Evolutionary conservation across 305 asterid species (phyloP), one percentile per base, ranked within the genome.

Genomic region (Plantago coronopus): DNA sequence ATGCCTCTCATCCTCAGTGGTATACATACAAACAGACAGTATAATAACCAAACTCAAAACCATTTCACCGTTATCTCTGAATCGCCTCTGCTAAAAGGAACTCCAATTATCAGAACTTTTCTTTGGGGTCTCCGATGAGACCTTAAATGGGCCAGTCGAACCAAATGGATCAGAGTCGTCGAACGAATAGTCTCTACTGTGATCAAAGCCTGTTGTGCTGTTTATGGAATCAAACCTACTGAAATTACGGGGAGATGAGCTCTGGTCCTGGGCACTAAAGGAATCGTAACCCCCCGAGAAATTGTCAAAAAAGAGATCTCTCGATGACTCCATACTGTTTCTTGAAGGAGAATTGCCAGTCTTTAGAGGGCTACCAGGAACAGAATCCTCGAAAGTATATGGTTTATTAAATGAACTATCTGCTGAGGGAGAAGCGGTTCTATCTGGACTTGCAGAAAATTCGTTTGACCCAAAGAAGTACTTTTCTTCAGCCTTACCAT

Each of bases 121-220:
- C 68, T 71, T 89, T 0, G 79, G 68, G 20, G 78, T 72, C 57
- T 79, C 93, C 1, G 88, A 80, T 2, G 96, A 83, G 69, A 84
- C 93, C 82, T 86, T 91, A 71, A 91, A 91, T 19, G 98, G 95
- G 48, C 98, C 96, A 25, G 73, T 88, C 8, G 91, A 81, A 46
- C 96, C 96, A 54, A 88, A 91, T 7, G 95, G 95, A 47, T 91
- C 98, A 10, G 86, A 63, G 65, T 91, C 97, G 7, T 91, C 98
- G 65, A 88, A 88, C 2, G 98, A 86, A 75, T 53, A 86, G 45
- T 72, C 83, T 57, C 81, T 77, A 75, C 87, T 53, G 22, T 80
- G 89, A 25, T 81, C 88, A 47, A 81, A 82, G 59, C 90, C 83
- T 54, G 71, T 72, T 18, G 83, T 70, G 77, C 96, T 91, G 73